Evolutionary conservation across 352 stramenopile species (phyloP), one percentile per base, ranked within the genome.

Genomic region (Phytophthora quininea): DNA sequence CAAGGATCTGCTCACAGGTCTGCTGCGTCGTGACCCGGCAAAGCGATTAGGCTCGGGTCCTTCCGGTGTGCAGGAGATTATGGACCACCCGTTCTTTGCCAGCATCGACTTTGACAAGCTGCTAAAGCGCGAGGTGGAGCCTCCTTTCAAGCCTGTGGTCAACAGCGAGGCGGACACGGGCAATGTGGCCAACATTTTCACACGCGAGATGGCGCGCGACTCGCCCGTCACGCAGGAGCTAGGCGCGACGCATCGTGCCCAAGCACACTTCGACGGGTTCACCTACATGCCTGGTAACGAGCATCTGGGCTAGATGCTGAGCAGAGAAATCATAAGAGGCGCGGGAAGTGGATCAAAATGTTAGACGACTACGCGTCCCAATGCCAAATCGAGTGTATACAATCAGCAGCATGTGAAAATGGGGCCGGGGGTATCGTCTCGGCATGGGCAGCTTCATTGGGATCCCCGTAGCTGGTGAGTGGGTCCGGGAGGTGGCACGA

Each of bases 221-320:
- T 97, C 90, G 31, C 90, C 92, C 8, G 89, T 97, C 37, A 95
- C 85, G 27, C 84, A 93, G 58, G 81, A 96, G 49, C 66, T 97
- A 2, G 87, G 87, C 45, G 88, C 86, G 8, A 95, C 89, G 47
- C 87, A 95, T 67, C 76, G 79, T 51, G 89, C 91, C 1, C 79
- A 95, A 60, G 82, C 89, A 10, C 86, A 97, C 71, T 98, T 98
- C 65, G 89, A 98, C 60, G 91, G 85, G 30, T 98, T 98, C 67
- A 98, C 95, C 15, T 98, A 97, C 79, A 94, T 94, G 80, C 88
- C 88, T 3, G 75, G 77, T 45, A 79, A 71, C 47, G 71, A 79
- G 54, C 71, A 79, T 82, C 75, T 62, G 74, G 88, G 64, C 64
- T 93, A 69, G 79, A 60, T 69, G 65, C 77, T 61, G 67, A 59